Evolutionary conservation across 2,329 filamentous ascomycete genomes (phyloP).

Genomic region (Neophaeococcomyces mojaviensis): DNA sequence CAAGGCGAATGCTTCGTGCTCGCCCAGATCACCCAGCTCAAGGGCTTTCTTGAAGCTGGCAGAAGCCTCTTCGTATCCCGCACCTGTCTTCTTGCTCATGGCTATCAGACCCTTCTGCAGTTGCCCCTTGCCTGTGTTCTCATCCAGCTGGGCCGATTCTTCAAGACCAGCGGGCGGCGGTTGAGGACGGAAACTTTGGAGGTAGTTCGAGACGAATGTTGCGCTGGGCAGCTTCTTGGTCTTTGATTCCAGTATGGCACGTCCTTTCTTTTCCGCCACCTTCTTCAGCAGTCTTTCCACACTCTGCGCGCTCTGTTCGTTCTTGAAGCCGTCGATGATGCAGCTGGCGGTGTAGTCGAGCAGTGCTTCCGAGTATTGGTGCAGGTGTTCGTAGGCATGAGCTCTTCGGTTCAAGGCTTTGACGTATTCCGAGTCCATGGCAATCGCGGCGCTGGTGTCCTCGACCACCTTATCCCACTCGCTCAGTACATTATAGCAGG

Average conservation of each 20-base stretch:
- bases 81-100: slow-evolving; percentile 77
- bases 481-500: slow-evolving; percentile 88
- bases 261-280: slow-evolving; percentile 89
- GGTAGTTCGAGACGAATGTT: slow-evolving; percentile 96
- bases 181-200: slow-evolving; percentile 91
- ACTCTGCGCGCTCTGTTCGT: slow-evolving; percentile 76
- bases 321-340: slow-evolving; percentile 97
- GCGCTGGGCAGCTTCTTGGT: slow-evolving; percentile 84
- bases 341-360: slow-evolving; percentile 98
- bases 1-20: slow-evolving; percentile 83
- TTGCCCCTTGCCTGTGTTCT: slow-evolving; percentile 75
- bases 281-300: slow-evolving; percentile 94
- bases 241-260: slow-evolving; percentile 74
- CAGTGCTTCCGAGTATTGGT: slow-evolving; percentile 85
- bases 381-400: slow-evolving; percentile 90
- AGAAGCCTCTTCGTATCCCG: slow-evolving; percentile 85
- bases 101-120: slow-evolving; percentile 74
- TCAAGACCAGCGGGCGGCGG: slow-evolving; percentile 73
- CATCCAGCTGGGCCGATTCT: slow-evolving; percentile 66
- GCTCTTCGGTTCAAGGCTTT: slow-evolving; percentile 96
- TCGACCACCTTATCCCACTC: slow-evolving; percentile 96
- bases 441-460: slow-evolving; percentile 90
- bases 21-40: slow-evolving; percentile 69
- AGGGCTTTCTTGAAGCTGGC: slow-evolving; percentile 80
- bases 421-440: slow-evolving; percentile 89